Evolutionary conservation across 805 yeast species (phyloP).

Genomic region (Candida maris): DNA sequence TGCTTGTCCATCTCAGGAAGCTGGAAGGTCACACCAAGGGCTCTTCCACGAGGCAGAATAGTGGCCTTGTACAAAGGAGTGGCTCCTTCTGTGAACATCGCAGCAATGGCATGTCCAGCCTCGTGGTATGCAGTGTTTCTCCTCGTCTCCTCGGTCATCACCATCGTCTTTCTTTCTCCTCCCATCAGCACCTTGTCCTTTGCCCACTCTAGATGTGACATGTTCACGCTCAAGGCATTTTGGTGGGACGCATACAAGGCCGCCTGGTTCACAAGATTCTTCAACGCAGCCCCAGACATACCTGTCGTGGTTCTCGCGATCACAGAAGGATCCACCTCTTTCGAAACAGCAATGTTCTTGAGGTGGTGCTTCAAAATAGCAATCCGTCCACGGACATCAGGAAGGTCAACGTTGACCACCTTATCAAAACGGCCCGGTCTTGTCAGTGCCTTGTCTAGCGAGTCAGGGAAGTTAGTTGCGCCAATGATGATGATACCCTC

Average conservation of each 20-base stretch:
- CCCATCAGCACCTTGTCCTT: slow-evolving; percentile 97
- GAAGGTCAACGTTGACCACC: slow-evolving; percentile 89
- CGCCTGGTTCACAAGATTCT: slow-evolving; percentile 95
- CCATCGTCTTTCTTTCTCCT: slow-evolving; percentile 97
- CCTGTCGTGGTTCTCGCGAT: slow-evolving; percentile 98
- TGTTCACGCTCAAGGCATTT: slow-evolving; percentile 84
- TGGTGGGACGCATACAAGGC: slow-evolving; percentile 95
- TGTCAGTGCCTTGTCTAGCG: slow-evolving; percentile 93
- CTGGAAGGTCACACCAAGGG: slow-evolving; percentile 95
- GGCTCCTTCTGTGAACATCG: slow-evolving; percentile 90
- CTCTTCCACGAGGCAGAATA: slow-evolving; percentile 93
- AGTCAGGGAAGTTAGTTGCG: slow-evolving; percentile 97
- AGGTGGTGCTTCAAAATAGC: slow-evolving; percentile 90
- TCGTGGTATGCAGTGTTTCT: slow-evolving; percentile 96
- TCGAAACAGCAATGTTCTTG: slow-evolving; percentile 82
- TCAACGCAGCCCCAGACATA: slow-evolving; percentile 94
- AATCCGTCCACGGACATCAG: slow-evolving; percentile 96
- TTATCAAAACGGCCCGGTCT: slow-evolving; percentile 99
- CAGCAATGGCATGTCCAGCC: slow-evolving; percentile 99
- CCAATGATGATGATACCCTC: slow-evolving; percentile 94
- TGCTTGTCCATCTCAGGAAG: slow-evolving; percentile 98
- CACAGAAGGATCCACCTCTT: slow-evolving; percentile 81
- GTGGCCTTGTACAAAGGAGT: slow-evolving; percentile 96
- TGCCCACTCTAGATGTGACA: slow-evolving; percentile 97
- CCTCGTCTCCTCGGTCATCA: slow-evolving; percentile 91